Evolutionary conservation across 2,329 filamentous ascomycete species (phyloP).

Genomic region (Xylariales sp.): DNA sequence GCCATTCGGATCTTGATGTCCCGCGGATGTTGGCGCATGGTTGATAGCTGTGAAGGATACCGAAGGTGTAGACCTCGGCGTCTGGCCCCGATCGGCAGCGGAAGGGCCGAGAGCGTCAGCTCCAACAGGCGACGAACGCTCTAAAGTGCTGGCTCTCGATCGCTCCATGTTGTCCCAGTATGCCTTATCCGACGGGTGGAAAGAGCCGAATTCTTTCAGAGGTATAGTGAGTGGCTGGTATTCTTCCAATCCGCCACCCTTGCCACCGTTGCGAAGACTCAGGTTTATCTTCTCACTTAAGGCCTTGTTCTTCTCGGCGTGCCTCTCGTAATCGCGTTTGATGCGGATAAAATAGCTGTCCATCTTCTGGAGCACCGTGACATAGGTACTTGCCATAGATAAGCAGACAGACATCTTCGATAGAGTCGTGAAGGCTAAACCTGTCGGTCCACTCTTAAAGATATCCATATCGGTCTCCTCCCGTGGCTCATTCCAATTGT

Average conservation of each 20-base stretch:
- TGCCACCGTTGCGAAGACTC: slow-evolving; percentile 36
- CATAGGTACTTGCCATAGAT: slow-evolving; percentile 54
- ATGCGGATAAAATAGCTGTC: slow-evolving; percentile 47
- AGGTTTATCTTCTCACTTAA: slow-evolving; percentile 25
- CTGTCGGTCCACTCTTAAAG: slow-evolving; percentile 37
- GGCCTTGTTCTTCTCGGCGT: slow-evolving; percentile 20
- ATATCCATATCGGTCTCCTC: slow-evolving; percentile 19
- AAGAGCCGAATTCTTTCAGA: slow-evolving; percentile 41
- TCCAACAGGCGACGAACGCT: slow-evolving; percentile 24
- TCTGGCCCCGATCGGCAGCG: slow-evolving; percentile 19
- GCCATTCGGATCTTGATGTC: slow-evolving; percentile 2
- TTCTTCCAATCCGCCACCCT: slow-evolving; percentile 50
- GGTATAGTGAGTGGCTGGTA: slow-evolving; percentile 38
- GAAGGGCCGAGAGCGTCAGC: slow-evolving; percentile 18
- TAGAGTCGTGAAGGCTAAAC: slow-evolving; percentile 45
- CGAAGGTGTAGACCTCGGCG: slow-evolving; percentile 25
- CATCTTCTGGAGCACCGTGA: slow-evolving; percentile 48
- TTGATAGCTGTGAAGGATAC: slow-evolving; percentile 38
- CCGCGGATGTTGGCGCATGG: slow-evolving; percentile 9
- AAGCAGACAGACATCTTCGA: slow-evolving; percentile 46
- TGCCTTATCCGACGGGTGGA: slow-evolving; percentile 30
- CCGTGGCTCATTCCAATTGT: slow-evolving; percentile 28
- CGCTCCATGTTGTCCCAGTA: slow-evolving; percentile 21
- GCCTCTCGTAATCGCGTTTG: slow-evolving; percentile 41
- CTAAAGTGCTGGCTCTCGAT: slow-evolving; percentile 26